Percentiles rank a stretch among this genome's conserved stretches.
These are phyloP conservation scores for Tolypocladium cylindrosporum DNA, from an alignment of 2,329 filamentous ascomycete species.

Conservation along the genomic window DNA sequence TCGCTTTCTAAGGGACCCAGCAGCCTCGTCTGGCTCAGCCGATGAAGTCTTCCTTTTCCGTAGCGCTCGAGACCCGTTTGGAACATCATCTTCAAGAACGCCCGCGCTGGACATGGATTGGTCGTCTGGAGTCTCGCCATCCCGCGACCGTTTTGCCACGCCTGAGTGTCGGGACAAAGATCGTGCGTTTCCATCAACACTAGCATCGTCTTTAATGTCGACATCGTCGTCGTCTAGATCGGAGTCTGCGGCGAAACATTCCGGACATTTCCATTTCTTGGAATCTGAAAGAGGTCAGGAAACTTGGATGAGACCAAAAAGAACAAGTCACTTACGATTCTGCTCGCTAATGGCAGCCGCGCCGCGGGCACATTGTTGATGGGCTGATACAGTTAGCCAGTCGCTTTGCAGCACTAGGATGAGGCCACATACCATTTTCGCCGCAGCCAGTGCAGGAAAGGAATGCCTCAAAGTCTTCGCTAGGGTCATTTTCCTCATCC, in stretches of 20 bases:
- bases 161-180: conserved; percentile 17
- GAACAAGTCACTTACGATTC: conserved; percentile 16
- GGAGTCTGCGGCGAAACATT: conserved; percentile 29
- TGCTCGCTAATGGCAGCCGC: conserved; percentile 31
- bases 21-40: conserved; percentile 48
- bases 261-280: conserved; percentile 41
- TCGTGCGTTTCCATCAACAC: conserved; percentile 11
- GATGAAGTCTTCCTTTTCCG: conserved; percentile 80
- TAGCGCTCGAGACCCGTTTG: conserved; percentile 67
- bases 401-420: conserved; percentile 8
- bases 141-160: conserved; percentile 39
- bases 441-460: conserved; percentile 69
- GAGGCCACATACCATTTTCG: conserved; percentile 61
- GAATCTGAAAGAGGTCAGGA: conserved; percentile 23
- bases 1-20: conserved; percentile 42
- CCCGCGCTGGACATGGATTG: conserved; percentile 70
- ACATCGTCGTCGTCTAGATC: conserved; percentile 20
- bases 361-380: conserved; percentile 79
- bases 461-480: conserved; percentile 71
- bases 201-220: conserved; percentile 14
- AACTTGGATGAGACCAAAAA: background rate
- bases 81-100: conserved; percentile 60
- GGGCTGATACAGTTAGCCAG: conserved; percentile 54
- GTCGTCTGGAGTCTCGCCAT: conserved; percentile 13
- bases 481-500: conserved; percentile 73